These are phyloP conservation scores for Backusella morwellensis DNA, from an alignment of 192 early-diverging fungal genomes.

Conservation along the genomic window DNA sequence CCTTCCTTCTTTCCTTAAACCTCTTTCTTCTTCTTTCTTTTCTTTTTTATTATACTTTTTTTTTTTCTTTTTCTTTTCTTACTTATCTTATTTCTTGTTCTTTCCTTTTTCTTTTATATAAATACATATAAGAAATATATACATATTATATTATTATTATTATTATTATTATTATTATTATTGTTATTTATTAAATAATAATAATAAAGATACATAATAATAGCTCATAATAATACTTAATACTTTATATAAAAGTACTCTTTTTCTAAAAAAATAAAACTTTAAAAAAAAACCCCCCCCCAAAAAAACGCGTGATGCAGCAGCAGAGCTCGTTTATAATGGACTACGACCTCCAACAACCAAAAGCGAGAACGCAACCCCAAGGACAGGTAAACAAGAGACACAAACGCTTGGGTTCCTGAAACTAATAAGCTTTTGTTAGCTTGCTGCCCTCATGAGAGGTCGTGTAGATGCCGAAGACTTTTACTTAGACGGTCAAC, in stretches of 20 bases:
- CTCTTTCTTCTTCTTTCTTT: background rate
- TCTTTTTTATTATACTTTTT: background rate
- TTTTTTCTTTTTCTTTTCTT: background rate
- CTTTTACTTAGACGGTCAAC: background rate
- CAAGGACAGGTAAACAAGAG: slow-evolving; percentile 20
- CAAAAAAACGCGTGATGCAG: slow-evolving; percentile 12
- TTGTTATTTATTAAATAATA: background rate
- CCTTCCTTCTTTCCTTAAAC: background rate
- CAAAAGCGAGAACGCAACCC: slow-evolving; percentile 18
- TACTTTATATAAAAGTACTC: no score
- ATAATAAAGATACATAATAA: background rate
- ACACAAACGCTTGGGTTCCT: background rate
- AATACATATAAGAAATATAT: background rate
- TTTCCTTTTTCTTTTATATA: background rate
- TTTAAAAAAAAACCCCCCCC: background rate
- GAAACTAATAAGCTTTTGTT: background rate
- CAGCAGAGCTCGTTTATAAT: slow-evolving; percentile 13
- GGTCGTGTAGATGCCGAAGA: slow-evolving; percentile 17
- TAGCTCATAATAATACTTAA: background rate
- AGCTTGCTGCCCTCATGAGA: slow-evolving; percentile 25
- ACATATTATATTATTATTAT: background rate
- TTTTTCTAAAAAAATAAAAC: background rate
- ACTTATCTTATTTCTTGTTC: no score
- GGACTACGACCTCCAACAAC: slow-evolving; percentile 21
- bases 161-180: background rate